phyloP scores from a whole-genome alignment of 2,329 filamentous ascomycete species.

The Microdochium paspali region DNA sequence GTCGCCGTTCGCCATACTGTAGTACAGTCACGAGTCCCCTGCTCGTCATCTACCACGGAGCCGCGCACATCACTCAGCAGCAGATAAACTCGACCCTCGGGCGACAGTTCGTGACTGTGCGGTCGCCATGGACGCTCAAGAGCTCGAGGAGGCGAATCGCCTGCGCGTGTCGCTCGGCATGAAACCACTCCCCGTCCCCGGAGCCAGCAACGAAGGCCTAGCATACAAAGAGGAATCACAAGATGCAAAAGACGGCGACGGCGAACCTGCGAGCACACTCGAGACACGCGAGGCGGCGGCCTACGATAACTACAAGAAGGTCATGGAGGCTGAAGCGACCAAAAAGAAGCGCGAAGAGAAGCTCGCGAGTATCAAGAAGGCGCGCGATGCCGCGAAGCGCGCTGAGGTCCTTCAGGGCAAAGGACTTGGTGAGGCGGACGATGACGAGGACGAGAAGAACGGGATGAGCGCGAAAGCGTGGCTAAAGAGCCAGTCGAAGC shows the following conservation, averaged over 20 bases:
- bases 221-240: conserved; percentile 26
- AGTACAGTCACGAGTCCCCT: too few relatives aligned
- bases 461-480: conserved; percentile 75
- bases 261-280: conserved; percentile 71
- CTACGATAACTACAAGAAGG: conserved; percentile 62
- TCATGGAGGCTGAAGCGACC: conserved; percentile 61
- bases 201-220: conserved; percentile 28
- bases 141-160: conserved; percentile 90
- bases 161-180: conserved; percentile 83
- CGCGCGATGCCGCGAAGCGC: conserved; percentile 73
- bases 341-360: conserved; percentile 74
- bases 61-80: too few relatives aligned
- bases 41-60: neutral
- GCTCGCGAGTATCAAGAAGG: conserved; percentile 76
- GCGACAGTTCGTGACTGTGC: too few relatives aligned
- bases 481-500: conserved; percentile 84
- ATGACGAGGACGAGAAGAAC: conserved; percentile 29
- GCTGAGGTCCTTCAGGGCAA: conserved; percentile 69
- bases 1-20: too few relatives aligned
- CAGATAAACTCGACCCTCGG: too few relatives aligned
- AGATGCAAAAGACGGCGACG: conserved; percentile 42
- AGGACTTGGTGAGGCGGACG: conserved; percentile 69
- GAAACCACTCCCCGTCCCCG: conserved; percentile 79
- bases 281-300: conserved; percentile 68
- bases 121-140: conserved; percentile 51